Evolutionary conservation across 2,329 filamentous ascomycete species (phyloP).

Genomic region (Tolypocladium amazonense): DNA sequence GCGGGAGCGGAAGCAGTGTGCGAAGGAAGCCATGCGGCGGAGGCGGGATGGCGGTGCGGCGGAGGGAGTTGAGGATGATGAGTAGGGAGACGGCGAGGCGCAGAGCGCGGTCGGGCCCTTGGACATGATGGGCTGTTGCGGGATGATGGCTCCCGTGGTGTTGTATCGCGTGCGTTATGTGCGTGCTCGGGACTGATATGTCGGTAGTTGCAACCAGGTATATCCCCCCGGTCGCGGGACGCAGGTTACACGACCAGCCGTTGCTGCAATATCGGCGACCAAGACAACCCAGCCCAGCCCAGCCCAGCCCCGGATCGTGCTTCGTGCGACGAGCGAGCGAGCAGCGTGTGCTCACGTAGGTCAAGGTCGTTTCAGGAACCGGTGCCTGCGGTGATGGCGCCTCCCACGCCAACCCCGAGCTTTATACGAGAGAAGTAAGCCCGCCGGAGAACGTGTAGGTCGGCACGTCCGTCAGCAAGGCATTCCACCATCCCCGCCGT

Average conservation of each 20-base stretch:
- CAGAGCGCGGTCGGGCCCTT: neutral
- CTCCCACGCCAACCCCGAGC: neutral
- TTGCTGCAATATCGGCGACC: neutral
- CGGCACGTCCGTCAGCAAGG: no score
- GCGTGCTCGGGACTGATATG: neutral
- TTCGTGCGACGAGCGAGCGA: neutral
- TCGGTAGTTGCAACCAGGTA: neutral
- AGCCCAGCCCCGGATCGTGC: no score
- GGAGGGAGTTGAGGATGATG: neutral
- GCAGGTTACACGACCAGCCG: neutral
- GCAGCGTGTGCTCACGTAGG: neutral
- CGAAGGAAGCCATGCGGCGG: conserved; percentile 3
- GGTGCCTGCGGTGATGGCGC: neutral
- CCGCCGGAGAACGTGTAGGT: no score
- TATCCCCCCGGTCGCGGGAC: neutral
- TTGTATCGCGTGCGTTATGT: neutral
- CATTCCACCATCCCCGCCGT: no score
- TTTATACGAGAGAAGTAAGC: neutral
- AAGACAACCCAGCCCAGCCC: no score
- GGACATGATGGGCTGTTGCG: neutral
- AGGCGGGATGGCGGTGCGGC: neutral
- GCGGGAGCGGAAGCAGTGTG: neutral
- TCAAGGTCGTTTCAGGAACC: neutral
- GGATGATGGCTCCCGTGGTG: neutral
- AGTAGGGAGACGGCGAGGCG: neutral